Percentiles rank a stretch among this genome's conserved stretches.
Conservation (phyloP, 305 asterid genomes). For the Fraxinus platypoda region DNA sequence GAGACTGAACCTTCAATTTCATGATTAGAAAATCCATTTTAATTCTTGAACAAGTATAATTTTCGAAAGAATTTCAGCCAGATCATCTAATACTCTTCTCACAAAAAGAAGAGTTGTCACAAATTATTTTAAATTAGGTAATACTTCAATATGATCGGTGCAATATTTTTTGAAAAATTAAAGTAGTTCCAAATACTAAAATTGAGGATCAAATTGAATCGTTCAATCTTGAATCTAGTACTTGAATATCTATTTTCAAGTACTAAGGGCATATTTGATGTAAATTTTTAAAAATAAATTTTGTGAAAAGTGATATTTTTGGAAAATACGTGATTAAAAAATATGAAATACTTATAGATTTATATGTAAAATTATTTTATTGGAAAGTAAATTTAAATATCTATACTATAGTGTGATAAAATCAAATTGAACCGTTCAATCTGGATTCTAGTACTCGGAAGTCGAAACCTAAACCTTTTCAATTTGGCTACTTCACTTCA, state of each 20-base stretch:
- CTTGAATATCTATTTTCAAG: neutral
- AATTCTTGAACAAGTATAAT: neutral
- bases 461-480: neutral
- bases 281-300: no score
- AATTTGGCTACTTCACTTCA: neutral
- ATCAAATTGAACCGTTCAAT: neutral
- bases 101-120: neutral
- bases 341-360: no score
- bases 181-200: neutral
- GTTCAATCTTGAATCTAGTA: neutral
- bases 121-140: neutral
- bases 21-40: neutral
- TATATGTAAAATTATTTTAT: no score
- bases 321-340: neutral
- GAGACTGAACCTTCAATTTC: neutral
- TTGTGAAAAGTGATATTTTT: neutral
- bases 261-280: neutral
- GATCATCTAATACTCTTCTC: neutral
- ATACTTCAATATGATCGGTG: neutral
- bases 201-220: neutral
- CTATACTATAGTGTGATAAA: no score
- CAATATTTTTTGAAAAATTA: neutral
- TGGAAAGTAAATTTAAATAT: no score
- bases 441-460: neutral
- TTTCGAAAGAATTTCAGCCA: neutral